phyloP scores from a whole-genome alignment of 192 early-diverging fungal genomes.

The Radiomyces spectabilis region DNA sequence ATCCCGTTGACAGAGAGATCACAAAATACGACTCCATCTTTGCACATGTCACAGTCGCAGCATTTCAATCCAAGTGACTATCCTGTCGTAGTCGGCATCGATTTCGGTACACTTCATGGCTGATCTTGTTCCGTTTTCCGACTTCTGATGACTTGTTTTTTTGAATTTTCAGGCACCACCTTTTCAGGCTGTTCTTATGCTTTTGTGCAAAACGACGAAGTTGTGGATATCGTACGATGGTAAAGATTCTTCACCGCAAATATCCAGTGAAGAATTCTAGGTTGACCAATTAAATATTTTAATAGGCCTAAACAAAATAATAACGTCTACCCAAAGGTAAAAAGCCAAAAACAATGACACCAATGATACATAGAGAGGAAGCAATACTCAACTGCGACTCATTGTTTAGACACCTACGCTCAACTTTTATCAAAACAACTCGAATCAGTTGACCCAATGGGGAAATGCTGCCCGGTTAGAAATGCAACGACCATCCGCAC shows the following conservation, averaged over 20 bases:
- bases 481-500: constrained; percentile 28
- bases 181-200: constrained; percentile 43
- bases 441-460: constrained; percentile 33
- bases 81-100: constrained; percentile 31
- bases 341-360: neutral
- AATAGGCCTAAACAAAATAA: constrained; percentile 43
- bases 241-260: too few relatives aligned
- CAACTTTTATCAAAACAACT: constrained; percentile 37
- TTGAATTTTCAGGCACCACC: constrained; percentile 32
- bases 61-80: constrained; percentile 21
- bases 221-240: constrained; percentile 34
- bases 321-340: constrained; percentile 32
- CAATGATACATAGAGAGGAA: too few relatives aligned
- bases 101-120: constrained; percentile 16
- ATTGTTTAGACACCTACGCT: constrained; percentile 34
- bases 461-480: constrained; percentile 35
- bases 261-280: too few relatives aligned
- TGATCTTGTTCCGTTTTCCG: neutral
- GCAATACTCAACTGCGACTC: too few relatives aligned
- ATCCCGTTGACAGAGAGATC: too few relatives aligned
- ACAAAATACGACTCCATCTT: too few relatives aligned
- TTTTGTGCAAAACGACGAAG: constrained; percentile 40
- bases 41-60: constrained; percentile 13
- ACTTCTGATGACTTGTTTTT: constrained; percentile 1
- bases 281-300: too few relatives aligned